Conservation (phyloP, 495 filamentous ascomycete genomes). For the Cercophora sp. region DNA sequence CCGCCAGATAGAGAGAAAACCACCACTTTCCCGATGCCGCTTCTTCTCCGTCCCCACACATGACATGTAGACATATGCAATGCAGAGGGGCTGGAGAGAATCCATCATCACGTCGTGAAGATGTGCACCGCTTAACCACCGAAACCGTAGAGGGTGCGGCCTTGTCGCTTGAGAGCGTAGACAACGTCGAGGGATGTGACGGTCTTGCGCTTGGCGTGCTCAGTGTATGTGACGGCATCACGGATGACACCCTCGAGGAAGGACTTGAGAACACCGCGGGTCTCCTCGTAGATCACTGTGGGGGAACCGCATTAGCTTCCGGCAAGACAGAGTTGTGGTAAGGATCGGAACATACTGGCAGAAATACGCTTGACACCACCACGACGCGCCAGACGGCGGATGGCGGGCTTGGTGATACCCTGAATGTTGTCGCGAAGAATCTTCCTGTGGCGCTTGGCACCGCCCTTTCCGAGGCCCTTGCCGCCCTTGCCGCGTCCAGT, state of each 20-base stretch:
- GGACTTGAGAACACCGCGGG: slow-evolving; percentile 99
- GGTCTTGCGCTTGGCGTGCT: slow-evolving; percentile 97
- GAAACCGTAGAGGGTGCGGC: slow-evolving; percentile 94
- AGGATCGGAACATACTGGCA: slow-evolving; percentile 58
- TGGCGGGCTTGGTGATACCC: slow-evolving; percentile 99
- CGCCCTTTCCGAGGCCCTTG: slow-evolving; percentile 87
- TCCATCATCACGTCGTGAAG: not conserved
- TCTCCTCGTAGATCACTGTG: slow-evolving; percentile 98
- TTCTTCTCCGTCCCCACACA: no score
- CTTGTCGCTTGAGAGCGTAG: slow-evolving; percentile 90
- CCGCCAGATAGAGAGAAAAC: not conserved
- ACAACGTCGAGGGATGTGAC: slow-evolving; percentile 93
- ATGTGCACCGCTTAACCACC: slow-evolving; percentile 65
- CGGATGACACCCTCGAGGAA: slow-evolving; percentile 99
- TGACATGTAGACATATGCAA: no score
- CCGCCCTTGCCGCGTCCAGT: slow-evolving; percentile 98
- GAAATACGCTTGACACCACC: slow-evolving; percentile 99
- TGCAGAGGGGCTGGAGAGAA: no score
- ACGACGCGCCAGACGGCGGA: slow-evolving; percentile 99
- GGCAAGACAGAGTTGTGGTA: not conserved
- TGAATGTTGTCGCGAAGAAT: slow-evolving; percentile 99
- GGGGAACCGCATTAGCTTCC: slow-evolving; percentile 33
- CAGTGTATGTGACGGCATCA: slow-evolving; percentile 97
- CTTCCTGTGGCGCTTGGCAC: slow-evolving; percentile 95
- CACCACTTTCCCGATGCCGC: no score